Evolutionary conservation across 106 monocot genomes (phyloP).

Genomic region (Agapanthus africanus): DNA sequence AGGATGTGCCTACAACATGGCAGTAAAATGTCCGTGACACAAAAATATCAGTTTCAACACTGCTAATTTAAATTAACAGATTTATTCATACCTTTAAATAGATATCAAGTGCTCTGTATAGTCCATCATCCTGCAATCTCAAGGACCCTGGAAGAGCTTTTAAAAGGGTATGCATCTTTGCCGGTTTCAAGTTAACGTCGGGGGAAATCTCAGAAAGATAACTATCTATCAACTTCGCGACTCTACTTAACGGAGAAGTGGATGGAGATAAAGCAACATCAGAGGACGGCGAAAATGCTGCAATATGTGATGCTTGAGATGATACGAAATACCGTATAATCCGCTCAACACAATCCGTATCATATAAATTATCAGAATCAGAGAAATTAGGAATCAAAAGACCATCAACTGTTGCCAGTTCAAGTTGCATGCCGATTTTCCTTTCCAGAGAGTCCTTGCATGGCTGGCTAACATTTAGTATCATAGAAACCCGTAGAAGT

Average conservation of each 20-base stretch:
- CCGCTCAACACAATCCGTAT: constrained; percentile 43
- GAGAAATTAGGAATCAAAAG: constrained; percentile 43
- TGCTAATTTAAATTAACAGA: background rate
- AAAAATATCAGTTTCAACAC: background rate
- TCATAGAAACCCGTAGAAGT: constrained; percentile 33
- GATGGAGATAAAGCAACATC: constrained; percentile 13
- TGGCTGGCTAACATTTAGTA: constrained; percentile 22
- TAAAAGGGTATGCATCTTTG: constrained; percentile 32
- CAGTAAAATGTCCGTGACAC: background rate
- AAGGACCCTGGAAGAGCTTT: constrained; percentile 30
- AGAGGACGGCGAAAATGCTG: constrained; percentile 21
- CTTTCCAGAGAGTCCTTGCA: constrained; percentile 42
- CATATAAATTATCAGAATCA: constrained; percentile 41
- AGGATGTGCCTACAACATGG: constrained; percentile 29
- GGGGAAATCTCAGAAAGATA: constrained; percentile 48
- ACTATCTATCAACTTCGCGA: constrained; percentile 31
- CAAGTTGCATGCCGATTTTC: constrained; percentile 54
- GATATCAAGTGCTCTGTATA: constrained; percentile 47
- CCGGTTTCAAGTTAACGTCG: constrained; percentile 34
- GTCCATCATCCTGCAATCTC: constrained; percentile 37
- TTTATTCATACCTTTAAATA: constrained; percentile 42
- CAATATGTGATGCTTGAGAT: constrained; percentile 7
- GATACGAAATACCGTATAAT: constrained; percentile 40
- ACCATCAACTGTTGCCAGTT: constrained; percentile 41
- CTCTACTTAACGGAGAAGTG: constrained; percentile 12